A percentile compares a stretch with the other conserved stretches of the same genome.
Conservation (phyloP, 257 asterid species). For the Galeopsis tetrahit region DNA sequence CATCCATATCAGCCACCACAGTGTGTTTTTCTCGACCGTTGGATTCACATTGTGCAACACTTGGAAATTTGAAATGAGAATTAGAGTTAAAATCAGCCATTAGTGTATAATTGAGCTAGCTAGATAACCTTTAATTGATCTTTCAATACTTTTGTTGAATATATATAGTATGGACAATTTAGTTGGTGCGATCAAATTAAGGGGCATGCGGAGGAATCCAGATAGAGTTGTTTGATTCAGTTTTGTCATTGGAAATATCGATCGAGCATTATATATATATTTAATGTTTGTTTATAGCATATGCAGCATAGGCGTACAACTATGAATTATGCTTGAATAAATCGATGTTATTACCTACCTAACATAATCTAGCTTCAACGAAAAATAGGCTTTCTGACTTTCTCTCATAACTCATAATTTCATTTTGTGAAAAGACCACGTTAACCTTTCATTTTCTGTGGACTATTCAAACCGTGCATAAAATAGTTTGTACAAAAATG, state of each 20-base stretch:
- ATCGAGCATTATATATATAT: neutral
- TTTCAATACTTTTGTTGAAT: neutral
- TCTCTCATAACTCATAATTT: too few species aligned
- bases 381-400: neutral
- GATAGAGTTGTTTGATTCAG: slow-evolving; percentile 21
- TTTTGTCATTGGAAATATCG: slow-evolving; percentile 39
- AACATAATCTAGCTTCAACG: neutral
- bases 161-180: slow-evolving; percentile 35
- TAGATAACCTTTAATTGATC: neutral
- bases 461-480: too few species aligned
- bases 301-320: neutral
- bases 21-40: slow-evolving; percentile 50
- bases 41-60: slow-evolving; percentile 46
- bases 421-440: too few species aligned
- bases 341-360: neutral
- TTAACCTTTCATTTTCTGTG: too few species aligned
- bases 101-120: neutral
- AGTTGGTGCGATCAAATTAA: slow-evolving; percentile 36
- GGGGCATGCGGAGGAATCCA: slow-evolving; percentile 30
- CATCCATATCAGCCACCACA: slow-evolving; percentile 64
- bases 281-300: slow-evolving; percentile 30
- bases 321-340: neutral
- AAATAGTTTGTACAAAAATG: too few species aligned
- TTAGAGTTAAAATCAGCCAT: slow-evolving; percentile 35
- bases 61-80: slow-evolving; percentile 35